These are phyloP conservation scores for Dillenia suffruticosa DNA, from an alignment of 164 flowering plant genomes.

Conservation along the genomic window DNA sequence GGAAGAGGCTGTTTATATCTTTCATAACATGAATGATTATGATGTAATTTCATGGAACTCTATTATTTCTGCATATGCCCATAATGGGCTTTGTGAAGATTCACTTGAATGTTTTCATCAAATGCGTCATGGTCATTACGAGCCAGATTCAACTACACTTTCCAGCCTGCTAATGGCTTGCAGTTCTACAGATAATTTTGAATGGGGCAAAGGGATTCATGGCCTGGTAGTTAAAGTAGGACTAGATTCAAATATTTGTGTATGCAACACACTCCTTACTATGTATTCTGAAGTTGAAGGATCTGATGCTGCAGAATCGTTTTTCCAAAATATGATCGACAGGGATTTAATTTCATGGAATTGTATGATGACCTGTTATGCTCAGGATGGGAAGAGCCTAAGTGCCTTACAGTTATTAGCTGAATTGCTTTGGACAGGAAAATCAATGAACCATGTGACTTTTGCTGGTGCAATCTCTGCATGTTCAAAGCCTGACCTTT, in stretches of 20 bases:
- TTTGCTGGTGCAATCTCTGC: slow-evolving; percentile 68
- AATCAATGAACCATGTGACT: slow-evolving; percentile 42
- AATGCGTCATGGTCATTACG: slow-evolving; percentile 47
- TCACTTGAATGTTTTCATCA: slow-evolving; percentile 37
- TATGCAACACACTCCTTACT: slow-evolving; percentile 59
- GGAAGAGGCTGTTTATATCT: slow-evolving; percentile 44
- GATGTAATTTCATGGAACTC: slow-evolving; percentile 93
- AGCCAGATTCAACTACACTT: slow-evolving; percentile 49
- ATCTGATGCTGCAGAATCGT: slow-evolving; percentile 32
- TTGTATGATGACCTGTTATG: slow-evolving; percentile 60
- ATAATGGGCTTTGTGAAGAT: slow-evolving; percentile 36
- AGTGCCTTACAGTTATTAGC: slow-evolving; percentile 42
- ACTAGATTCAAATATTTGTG: slow-evolving; percentile 38
- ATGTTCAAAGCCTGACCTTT: slow-evolving; percentile 46
- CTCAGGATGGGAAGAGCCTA: slow-evolving; percentile 32
- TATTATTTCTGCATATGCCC: slow-evolving; percentile 54
- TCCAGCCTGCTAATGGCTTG: slow-evolving; percentile 54
- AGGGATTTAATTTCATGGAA: slow-evolving; percentile 80
- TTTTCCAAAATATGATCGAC: slow-evolving; percentile 49
- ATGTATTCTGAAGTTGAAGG: slow-evolving; percentile 66
- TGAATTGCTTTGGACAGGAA: slow-evolving; percentile 26
- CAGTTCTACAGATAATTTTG: slow-evolving; percentile 39
- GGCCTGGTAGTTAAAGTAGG: slow-evolving; percentile 51
- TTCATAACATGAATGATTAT: slow-evolving; percentile 48
- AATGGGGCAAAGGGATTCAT: slow-evolving; percentile 68